A percentile compares a stretch with the other conserved stretches of the same genome.
Evolutionary conservation across 1,284 basidiomycete genomes (phyloP).

Genomic region (Rhodotorula sp.): DNA sequence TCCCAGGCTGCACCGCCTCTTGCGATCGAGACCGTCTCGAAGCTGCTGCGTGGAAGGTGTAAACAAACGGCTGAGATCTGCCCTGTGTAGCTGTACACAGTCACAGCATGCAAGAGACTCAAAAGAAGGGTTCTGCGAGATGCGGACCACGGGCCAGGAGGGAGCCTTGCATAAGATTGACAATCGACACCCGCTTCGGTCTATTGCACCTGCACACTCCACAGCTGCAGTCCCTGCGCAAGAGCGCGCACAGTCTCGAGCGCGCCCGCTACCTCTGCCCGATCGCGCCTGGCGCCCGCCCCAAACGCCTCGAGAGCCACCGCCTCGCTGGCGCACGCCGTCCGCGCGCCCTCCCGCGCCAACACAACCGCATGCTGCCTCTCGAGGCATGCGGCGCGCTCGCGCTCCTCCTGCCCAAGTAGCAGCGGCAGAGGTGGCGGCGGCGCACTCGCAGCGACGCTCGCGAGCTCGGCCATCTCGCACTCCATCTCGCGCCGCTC

Average conservation of each 20-base stretch:
- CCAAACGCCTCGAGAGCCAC: not conserved
- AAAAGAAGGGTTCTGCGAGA: too few relatives aligned
- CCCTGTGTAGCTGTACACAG: too few relatives aligned
- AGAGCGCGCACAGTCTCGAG: not conserved
- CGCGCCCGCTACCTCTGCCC: not conserved
- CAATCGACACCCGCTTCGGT: too few relatives aligned
- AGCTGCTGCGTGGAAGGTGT: too few relatives aligned
- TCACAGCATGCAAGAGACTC: too few relatives aligned
- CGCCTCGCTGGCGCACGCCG: not conserved
- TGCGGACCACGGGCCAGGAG: too few relatives aligned
- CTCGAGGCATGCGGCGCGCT: not conserved
- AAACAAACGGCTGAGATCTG: too few relatives aligned
- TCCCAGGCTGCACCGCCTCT: too few relatives aligned
- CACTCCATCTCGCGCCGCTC: slow-evolving; percentile 13
- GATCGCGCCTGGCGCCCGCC: not conserved
- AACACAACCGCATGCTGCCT: not conserved
- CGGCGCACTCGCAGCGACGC: not conserved
- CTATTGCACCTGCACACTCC: not conserved
- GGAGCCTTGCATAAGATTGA: not conserved
- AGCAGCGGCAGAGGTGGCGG: not conserved
- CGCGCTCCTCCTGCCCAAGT: not conserved
- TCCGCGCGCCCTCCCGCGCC: not conserved
- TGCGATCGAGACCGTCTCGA: too few relatives aligned
- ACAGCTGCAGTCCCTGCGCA: not conserved
- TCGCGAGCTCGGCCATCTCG: slow-evolving; percentile 8